Evolutionary conservation across 768 basidiomycete species (phyloP).

Genomic region (Cantharellus anzutake): DNA sequence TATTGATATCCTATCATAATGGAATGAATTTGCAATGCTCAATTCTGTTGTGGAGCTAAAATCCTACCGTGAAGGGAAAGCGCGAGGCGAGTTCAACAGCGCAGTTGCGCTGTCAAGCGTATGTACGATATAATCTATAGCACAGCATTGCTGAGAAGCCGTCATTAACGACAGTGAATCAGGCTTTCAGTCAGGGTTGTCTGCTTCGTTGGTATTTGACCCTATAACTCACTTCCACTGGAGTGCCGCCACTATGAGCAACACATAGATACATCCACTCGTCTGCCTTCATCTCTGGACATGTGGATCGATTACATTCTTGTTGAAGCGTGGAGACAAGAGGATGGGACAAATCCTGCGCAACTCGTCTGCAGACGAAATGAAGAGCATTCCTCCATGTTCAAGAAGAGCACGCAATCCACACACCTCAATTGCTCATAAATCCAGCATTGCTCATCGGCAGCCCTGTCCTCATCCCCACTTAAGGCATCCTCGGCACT

Average conservation of each 20-base stretch:
- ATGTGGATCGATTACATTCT: conserved; percentile 69
- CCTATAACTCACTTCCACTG: conserved; percentile 47
- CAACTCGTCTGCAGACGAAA: conserved; percentile 40
- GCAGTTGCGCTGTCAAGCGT: conserved; percentile 89
- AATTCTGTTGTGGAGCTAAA: not conserved
- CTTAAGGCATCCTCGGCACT: conserved; percentile 2
- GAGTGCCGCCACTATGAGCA: conserved; percentile 75
- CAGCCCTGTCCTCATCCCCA: conserved; percentile 30
- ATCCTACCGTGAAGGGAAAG: conserved; percentile 75
- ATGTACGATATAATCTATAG: conserved; percentile 89
- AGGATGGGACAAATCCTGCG: conserved; percentile 73
- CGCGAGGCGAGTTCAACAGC: conserved; percentile 71
- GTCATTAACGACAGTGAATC: not conserved
- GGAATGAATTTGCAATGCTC: not conserved
- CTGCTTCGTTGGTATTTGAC: not conserved
- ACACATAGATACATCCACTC: conserved; percentile 96
- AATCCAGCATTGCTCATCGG: conserved; percentile 74
- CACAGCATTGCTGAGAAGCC: conserved; percentile 64
- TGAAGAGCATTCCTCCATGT: conserved; percentile 16
- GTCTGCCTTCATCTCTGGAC: conserved; percentile 97
- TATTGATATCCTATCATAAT: conserved; percentile 45
- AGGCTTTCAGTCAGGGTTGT: not conserved
- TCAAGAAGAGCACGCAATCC: not conserved
- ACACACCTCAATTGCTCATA: conserved; percentile 43
- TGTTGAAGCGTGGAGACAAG: conserved; percentile 70